Base-by-base conservation (phyloP, 1,284 basidiomycete species). In the Cryptococcus depauperatus region DNA sequence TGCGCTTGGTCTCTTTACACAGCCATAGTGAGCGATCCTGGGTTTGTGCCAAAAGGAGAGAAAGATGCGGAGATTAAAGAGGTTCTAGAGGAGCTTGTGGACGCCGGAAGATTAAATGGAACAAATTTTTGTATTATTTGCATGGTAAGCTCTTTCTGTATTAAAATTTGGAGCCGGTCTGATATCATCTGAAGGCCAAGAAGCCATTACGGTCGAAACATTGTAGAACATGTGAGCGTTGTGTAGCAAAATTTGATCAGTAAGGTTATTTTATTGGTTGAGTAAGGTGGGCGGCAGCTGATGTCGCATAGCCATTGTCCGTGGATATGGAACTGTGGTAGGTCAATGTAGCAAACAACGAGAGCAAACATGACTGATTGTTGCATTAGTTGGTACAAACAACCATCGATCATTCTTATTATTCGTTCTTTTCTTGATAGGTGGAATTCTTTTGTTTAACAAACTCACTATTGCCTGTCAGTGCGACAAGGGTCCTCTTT, bases 321-420 rank as follows among this genome's bases (percentile, higher is more conserved):
- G 7, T 99, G 93, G 93, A 83, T 97, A n/a, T 95, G 90, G 85
- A 97, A 97, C 71, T 97, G 93, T 67, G 82, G 86, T 88, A 64
- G 34, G 83, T 73, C 19, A 16, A 35, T 16, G 21, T n/a, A n/a
- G n/a, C n/a, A n/a, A n/a, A n/a, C n/a, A n/a, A n/a, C n/a, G n/a
- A n/a, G n/a, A n/a, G n/a, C n/a, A n/a, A n/a, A n/a, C 7, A 23
- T 39, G 8, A n/a, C 27, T 30, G 35, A 33, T 11, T 8, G 16
- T n/a, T 3, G 9, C 4, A 11, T n/a, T 58, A 88, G 87, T 98
- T 45, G 95, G 95, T n/a, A 77, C 81, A 41, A 83, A 86, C 54
- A 98, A 98, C 62, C 93, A 98, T 61, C 83, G 92, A 11, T 85
- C 93, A 62, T 98, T 99, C 72, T 74, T 97, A 26, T 66, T 91